These are phyloP conservation scores for Alloascoidea hylecoeti DNA, from an alignment of 805 yeast genomes.

Conservation along the genomic window DNA sequence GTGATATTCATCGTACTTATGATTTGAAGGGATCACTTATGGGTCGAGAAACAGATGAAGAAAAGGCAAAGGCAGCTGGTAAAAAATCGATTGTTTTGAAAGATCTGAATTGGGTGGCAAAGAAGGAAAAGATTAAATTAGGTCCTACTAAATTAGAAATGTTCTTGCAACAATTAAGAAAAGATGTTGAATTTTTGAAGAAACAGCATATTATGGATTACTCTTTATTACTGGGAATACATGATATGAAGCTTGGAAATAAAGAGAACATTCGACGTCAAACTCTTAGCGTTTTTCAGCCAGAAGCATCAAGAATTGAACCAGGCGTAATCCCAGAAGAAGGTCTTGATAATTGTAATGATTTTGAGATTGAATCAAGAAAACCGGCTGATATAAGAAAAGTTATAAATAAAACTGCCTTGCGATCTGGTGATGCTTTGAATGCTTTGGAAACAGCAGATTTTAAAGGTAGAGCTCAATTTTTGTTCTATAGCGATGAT, in stretches of 20 bases:
- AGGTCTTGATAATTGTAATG: constrained; percentile 2
- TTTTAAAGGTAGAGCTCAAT: constrained; percentile 6
- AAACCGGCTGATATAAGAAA: constrained; percentile 10
- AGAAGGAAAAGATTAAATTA: constrained; percentile 46
- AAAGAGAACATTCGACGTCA: constrained; percentile 21
- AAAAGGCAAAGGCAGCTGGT: constrained; percentile 7
- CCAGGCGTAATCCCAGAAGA: constrained; percentile 4
- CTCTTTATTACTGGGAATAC: constrained; percentile 78
- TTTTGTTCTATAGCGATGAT: constrained; percentile 53
- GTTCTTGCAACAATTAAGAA: constrained; percentile 55
- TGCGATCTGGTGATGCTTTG: constrained; percentile 1
- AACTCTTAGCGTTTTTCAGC: constrained; percentile 20
- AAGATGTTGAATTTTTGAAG: constrained; percentile 63
- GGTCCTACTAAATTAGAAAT: constrained; percentile 55
- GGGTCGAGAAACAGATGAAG: constrained; percentile 36
- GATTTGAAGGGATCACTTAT: constrained; percentile 90
- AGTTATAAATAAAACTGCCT: constrained; percentile 7
- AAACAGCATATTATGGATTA: constrained; percentile 89
- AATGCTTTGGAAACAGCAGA: constrained; percentile 7
- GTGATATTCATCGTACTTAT: constrained; percentile 71
- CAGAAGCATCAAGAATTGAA: constrained; percentile 10
- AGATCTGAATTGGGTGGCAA: constrained; percentile 80
- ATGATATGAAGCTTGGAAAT: constrained; percentile 52
- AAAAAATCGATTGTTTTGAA: constrained; percentile 41
- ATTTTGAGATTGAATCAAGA: neutral